These are phyloP conservation scores for Solanum chmielewskii DNA, from an alignment of 257 asterid species.

Conservation along the genomic window DNA sequence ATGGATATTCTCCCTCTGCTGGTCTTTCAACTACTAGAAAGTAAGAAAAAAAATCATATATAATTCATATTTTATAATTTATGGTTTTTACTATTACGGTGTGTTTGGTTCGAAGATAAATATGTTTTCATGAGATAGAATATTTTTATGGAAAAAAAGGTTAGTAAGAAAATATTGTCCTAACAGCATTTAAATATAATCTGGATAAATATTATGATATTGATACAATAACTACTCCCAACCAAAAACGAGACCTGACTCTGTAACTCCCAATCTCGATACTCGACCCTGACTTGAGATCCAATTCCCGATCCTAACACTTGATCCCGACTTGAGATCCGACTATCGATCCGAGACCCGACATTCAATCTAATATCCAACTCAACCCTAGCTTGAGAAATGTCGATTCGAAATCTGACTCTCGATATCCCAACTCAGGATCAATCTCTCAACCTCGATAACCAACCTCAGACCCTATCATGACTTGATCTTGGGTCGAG, in stretches of 20 bases:
- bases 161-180: too few relatives aligned
- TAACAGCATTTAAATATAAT: too few relatives aligned
- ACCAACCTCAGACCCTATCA: background rate
- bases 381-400: background rate
- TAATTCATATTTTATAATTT: background rate
- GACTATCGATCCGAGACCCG: background rate
- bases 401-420: background rate
- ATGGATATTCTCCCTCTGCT: constrained; percentile 67
- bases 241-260: background rate
- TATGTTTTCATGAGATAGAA: background rate
- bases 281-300: background rate
- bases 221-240: too few relatives aligned
- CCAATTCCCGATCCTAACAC: background rate
- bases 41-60: constrained; percentile 1
- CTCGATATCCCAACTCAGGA: too few relatives aligned
- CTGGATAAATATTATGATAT: background rate
- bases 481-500: background rate
- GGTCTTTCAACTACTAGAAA: constrained; percentile 78
- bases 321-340: too few relatives aligned
- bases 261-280: background rate
- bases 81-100: background rate
- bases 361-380: background rate
- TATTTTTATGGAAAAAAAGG: background rate
- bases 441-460: background rate
- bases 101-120: background rate